Conservation (phyloP, 2,329 filamentous ascomycete genomes). For the Knufia petricola region DNA sequence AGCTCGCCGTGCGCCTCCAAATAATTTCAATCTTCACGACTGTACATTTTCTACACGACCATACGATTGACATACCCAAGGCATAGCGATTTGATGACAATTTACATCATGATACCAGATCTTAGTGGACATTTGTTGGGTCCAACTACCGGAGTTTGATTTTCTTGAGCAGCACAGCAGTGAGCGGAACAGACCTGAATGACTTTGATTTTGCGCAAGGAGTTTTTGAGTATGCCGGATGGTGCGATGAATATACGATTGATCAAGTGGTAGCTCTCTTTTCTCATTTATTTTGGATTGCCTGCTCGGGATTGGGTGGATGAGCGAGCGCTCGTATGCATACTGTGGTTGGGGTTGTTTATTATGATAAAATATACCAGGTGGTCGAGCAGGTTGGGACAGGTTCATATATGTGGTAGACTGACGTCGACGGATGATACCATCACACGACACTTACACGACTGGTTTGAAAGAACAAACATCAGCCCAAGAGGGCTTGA, state of each 20-base stretch:
- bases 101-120: slow-evolving; percentile 24
- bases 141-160: slow-evolving; percentile 15
- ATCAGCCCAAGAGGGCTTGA: slow-evolving; percentile 5
- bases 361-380: slow-evolving; percentile 7
- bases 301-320: not conserved
- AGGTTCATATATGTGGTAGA: slow-evolving; percentile 8
- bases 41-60: slow-evolving; percentile 11
- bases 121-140: slow-evolving; percentile 13
- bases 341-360: slow-evolving; percentile 4
- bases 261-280: not conserved
- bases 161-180: slow-evolving; percentile 21
- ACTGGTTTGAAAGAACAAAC: slow-evolving; percentile 8
- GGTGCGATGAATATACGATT: slow-evolving; percentile 13
- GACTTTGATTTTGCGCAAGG: slow-evolving; percentile 19
- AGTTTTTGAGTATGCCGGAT: slow-evolving; percentile 19
- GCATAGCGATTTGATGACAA: slow-evolving; percentile 22
- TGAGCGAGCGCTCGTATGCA: not conserved
- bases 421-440: slow-evolving; percentile 6
- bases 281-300: slow-evolving; percentile 1
- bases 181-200: slow-evolving; percentile 8
- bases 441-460: slow-evolving; percentile 9
- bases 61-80: slow-evolving; percentile 17
- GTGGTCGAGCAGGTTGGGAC: slow-evolving; percentile 5
- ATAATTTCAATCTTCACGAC: slow-evolving; percentile 12
- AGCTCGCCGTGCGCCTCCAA: not conserved